phyloP scores from a whole-genome alignment of 805 yeast species.

The Suhomyces tanzawaensis region DNA sequence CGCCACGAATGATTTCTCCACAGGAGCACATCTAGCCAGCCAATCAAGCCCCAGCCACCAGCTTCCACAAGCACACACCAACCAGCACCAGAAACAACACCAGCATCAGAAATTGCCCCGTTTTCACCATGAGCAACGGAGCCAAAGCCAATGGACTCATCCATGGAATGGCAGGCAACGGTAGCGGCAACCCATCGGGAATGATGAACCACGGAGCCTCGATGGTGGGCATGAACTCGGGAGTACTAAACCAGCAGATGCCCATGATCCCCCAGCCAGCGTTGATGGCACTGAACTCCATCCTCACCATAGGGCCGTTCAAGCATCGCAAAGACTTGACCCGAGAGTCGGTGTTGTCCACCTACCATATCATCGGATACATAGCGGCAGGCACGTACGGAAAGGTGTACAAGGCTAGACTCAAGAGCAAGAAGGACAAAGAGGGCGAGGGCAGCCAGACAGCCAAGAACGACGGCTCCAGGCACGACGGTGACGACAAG shows the following conservation, averaged over 20 bases:
- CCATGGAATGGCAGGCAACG: not conserved
- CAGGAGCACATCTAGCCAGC: not conserved
- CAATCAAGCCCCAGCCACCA: not conserved
- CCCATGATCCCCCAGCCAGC: slow-evolving; percentile 20
- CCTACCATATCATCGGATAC: slow-evolving; percentile 87
- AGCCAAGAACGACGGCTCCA: slow-evolving; percentile 3
- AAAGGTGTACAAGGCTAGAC: slow-evolving; percentile 84
- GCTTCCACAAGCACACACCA: too few species aligned
- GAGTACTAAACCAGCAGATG: slow-evolving; percentile 6
- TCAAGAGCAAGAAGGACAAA: slow-evolving; percentile 27
- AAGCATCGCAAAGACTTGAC: slow-evolving; percentile 56
- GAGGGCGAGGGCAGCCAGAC: slow-evolving; percentile 4
- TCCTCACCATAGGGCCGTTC: slow-evolving; percentile 43
- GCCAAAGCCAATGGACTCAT: not conserved
- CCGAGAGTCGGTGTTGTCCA: slow-evolving; percentile 73
- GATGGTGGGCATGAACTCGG: not conserved
- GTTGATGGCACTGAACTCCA: slow-evolving; percentile 40
- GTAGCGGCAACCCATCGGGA: not conserved
- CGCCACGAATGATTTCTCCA: not conserved
- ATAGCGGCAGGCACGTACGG: slow-evolving; percentile 99
- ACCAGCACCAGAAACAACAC: not conserved
- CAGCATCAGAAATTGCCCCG: not conserved
- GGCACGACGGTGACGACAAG: slow-evolving; percentile 1
- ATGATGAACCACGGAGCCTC: not conserved
- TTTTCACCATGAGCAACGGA: slow-evolving; percentile 1